Percentiles rank a stretch among this genome's conserved stretches.
Conservation (phyloP, 1,139 yeast genomes). For the Ogataea hybrid region DNA sequence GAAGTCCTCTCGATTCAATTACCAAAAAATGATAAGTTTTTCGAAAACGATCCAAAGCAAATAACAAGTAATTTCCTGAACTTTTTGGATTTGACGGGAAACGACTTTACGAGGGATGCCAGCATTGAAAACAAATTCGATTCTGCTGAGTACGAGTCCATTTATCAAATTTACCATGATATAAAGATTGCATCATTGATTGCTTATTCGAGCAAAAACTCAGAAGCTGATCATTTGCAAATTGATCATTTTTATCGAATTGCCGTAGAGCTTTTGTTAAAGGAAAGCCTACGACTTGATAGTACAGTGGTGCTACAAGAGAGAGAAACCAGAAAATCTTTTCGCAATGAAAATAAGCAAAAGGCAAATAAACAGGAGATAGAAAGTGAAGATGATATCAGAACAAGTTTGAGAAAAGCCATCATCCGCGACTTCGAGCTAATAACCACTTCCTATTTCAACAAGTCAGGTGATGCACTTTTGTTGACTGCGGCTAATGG, state of each 20-base stretch:
- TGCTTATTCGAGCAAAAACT: conserved; percentile 27
- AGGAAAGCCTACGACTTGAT: no score
- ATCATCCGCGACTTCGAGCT: no score
- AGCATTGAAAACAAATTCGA: conserved; percentile 33
- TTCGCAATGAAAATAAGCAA: no score
- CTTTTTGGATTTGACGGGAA: conserved; percentile 33
- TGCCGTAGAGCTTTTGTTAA: conserved; percentile 65
- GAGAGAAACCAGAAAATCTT: no score
- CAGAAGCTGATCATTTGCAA: conserved; percentile 48
- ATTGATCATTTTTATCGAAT: conserved; percentile 71
- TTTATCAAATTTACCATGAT: conserved; percentile 70
- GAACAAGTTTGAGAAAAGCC: no score
- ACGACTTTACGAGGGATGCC: conserved; percentile 29
- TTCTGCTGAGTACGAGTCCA: conserved; percentile 38
- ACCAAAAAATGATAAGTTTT: conserved; percentile 41
- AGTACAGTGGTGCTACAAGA: no score
- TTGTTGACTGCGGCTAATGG: no score
- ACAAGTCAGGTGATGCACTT: no score
- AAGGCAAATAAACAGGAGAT: no score
- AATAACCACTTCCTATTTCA: no score
- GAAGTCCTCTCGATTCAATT: conserved; percentile 39
- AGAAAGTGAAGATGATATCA: no score
- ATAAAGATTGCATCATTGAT: conserved; percentile 60
- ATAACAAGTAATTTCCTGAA: conserved; percentile 43
- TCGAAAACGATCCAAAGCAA: conserved; percentile 42